Percentiles rank a stretch among this genome's conserved stretches.
These are phyloP conservation scores for Leccinum subgranulosum DNA, from an alignment of 768 basidiomycete genomes.

Conservation along the genomic window DNA sequence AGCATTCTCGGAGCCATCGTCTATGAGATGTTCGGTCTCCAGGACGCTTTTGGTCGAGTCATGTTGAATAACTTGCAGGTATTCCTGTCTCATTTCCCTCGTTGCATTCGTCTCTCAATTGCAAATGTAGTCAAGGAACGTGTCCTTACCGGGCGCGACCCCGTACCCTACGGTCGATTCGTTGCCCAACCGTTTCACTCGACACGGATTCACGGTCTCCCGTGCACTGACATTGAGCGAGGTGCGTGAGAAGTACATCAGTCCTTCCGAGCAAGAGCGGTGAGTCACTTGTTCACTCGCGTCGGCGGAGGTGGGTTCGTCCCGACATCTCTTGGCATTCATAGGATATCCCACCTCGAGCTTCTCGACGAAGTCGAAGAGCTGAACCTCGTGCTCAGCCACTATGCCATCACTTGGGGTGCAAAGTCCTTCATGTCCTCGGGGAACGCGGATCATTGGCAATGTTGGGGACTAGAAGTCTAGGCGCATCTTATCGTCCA, in stretches of 20 bases:
- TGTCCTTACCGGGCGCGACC: conserved; percentile 68
- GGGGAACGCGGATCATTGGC: conserved; percentile 5
- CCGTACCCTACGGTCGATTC: conserved; percentile 57
- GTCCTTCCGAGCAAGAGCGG: conserved; percentile 50
- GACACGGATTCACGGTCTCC: conserved; percentile 46
- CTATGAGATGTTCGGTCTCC: conserved; percentile 88
- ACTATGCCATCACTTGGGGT: conserved; percentile 69
- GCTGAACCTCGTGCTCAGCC: conserved; percentile 59
- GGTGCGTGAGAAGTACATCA: conserved; percentile 43
- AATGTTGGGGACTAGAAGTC: conserved; percentile 12
- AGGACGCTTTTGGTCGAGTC: conserved; percentile 87
- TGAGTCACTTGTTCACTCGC: conserved; percentile 24
- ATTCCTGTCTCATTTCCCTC: conserved; percentile 4
- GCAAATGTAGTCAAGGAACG: conserved; percentile 56
- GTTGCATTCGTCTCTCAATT: neutral
- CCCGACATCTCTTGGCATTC: neutral
- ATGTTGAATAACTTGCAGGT: conserved; percentile 90
- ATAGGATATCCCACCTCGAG: conserved; percentile 76
- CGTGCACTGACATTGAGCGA: conserved; percentile 7
- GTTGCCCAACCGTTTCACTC: conserved; percentile 54
- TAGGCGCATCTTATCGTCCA: neutral
- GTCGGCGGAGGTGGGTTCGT: neutral
- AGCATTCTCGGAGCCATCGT: conserved; percentile 54
- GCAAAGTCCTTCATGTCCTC: conserved; percentile 2
- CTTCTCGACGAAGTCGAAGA: conserved; percentile 87